phyloP scores from a whole-genome alignment of 2,329 filamentous ascomycete genomes.

The Fusarium napiforme region DNA sequence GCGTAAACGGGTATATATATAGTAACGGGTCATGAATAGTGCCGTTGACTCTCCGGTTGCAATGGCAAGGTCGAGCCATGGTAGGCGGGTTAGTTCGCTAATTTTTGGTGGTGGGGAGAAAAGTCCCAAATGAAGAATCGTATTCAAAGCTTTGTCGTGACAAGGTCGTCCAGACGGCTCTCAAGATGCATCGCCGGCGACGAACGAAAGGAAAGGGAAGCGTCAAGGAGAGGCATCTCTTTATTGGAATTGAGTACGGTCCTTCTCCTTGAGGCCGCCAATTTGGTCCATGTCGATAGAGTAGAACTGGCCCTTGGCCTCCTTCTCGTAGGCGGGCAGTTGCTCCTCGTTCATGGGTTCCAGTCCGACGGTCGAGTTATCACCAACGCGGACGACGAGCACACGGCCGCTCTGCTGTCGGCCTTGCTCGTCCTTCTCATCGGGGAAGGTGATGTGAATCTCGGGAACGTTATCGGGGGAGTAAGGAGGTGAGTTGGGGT shows the following conservation, averaged over 20 bases:
- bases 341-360: conserved; percentile 85
- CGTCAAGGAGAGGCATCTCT: conserved; percentile 25
- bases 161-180: conserved; percentile 43
- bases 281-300: conserved; percentile 95
- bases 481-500: conserved; percentile 78
- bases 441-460: conserved; percentile 98
- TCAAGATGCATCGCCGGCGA: conserved; percentile 41
- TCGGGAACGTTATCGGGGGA: conserved; percentile 88
- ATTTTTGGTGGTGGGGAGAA: conserved; percentile 19
- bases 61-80: conserved; percentile 32
- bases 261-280: conserved; percentile 93
- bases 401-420: conserved; percentile 86
- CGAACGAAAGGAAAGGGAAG: conserved; percentile 29
- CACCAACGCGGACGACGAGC: conserved; percentile 90
- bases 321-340: conserved; percentile 90
- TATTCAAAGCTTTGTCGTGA: conserved; percentile 41
- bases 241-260: conserved; percentile 56
- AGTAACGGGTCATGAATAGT: conserved; percentile 44
- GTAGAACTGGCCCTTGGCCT: conserved; percentile 82
- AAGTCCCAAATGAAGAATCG: conserved; percentile 27
- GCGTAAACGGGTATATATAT: conserved; percentile 49
- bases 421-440: conserved; percentile 89
- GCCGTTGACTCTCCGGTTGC: conserved; percentile 34
- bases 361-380: conserved; percentile 84
- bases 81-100: conserved; percentile 37